Evolutionary conservation across 2,329 filamentous ascomycete genomes (phyloP).

Genomic region (Albifimbria verrucaria): DNA sequence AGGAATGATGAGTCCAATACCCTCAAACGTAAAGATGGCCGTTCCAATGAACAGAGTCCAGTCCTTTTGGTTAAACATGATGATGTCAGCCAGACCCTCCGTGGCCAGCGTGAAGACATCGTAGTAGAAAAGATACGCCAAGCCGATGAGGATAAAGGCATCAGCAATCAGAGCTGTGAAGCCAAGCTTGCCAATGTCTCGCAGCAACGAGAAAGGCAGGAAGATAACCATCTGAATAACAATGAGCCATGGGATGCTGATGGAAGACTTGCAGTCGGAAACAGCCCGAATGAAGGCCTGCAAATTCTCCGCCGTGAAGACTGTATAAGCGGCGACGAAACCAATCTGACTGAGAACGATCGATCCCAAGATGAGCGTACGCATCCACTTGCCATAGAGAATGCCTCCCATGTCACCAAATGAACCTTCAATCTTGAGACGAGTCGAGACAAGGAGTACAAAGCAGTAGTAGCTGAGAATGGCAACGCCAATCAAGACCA

Average conservation of each 20-base stretch:
- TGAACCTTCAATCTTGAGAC: constrained; percentile 83
- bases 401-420: constrained; percentile 96
- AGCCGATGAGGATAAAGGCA: constrained; percentile 86
- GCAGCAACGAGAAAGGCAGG: constrained; percentile 85
- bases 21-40: constrained; percentile 98
- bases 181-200: constrained; percentile 95
- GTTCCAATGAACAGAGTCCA: constrained; percentile 99
- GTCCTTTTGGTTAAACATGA: constrained; percentile 82
- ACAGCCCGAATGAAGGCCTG: constrained; percentile 94
- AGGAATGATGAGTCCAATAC: constrained; percentile 94
- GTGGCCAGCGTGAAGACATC: constrained; percentile 79
- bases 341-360: constrained; percentile 95
- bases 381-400: constrained; percentile 88
- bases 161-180: constrained; percentile 93
- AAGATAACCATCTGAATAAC: constrained; percentile 95
- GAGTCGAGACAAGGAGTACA: constrained; percentile 83
- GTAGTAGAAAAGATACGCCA: constrained; percentile 94
- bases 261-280: constrained; percentile 77
- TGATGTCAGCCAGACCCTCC: constrained; percentile 79
- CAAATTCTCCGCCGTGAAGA: constrained; percentile 93
- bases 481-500: constrained; percentile 84
- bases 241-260: constrained; percentile 87
- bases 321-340: constrained; percentile 92
- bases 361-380: constrained; percentile 79
- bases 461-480: constrained; percentile 95